Percentiles rank a stretch among this genome's conserved stretches.
Conservation (phyloP, 2,329 filamentous ascomycete species). For the Fusarium virguliforme region DNA sequence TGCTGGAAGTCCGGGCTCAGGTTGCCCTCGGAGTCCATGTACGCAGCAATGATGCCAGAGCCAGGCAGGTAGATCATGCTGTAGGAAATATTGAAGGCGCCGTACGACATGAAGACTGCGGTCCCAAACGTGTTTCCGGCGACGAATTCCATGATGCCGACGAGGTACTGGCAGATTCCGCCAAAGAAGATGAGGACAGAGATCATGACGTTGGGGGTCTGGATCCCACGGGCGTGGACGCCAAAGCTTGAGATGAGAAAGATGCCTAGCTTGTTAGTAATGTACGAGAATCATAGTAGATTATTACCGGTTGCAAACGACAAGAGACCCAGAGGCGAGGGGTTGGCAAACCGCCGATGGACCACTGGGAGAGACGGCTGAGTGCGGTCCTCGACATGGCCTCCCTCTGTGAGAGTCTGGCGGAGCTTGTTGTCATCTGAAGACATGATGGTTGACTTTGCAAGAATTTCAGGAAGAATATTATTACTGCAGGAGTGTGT, state of each 20-base stretch:
- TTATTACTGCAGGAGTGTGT: neutral
- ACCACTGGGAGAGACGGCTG: conserved; percentile 25
- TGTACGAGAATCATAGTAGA: neutral
- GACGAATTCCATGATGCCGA: conserved; percentile 36
- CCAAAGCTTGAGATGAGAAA: conserved; percentile 38
- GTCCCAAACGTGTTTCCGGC: conserved; percentile 36
- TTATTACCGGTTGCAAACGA: conserved; percentile 32
- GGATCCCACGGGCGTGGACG: conserved; percentile 32
- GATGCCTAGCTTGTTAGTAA: conserved; percentile 23
- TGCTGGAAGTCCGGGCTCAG: conserved; percentile 34
- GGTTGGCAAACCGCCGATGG: conserved; percentile 30
- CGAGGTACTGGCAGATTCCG: conserved; percentile 36
- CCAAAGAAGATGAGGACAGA: conserved; percentile 36
- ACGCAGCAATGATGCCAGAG: conserved; percentile 34
- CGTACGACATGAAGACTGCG: conserved; percentile 35
- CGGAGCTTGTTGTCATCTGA: conserved; percentile 22
- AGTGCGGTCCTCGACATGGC: conserved; percentile 23
- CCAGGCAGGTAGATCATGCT: conserved; percentile 36
- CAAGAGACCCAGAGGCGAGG: conserved; percentile 30
- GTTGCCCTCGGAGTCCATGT: conserved; percentile 22
- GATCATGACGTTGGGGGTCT: conserved; percentile 39
- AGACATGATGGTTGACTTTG: conserved; percentile 18
- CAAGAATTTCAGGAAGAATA: neutral
- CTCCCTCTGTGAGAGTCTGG: conserved; percentile 15
- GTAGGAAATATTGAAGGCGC: conserved; percentile 37